These are phyloP conservation scores for Lentinula raphanica DNA, from an alignment of 768 basidiomycete genomes.

Conservation along the genomic window DNA sequence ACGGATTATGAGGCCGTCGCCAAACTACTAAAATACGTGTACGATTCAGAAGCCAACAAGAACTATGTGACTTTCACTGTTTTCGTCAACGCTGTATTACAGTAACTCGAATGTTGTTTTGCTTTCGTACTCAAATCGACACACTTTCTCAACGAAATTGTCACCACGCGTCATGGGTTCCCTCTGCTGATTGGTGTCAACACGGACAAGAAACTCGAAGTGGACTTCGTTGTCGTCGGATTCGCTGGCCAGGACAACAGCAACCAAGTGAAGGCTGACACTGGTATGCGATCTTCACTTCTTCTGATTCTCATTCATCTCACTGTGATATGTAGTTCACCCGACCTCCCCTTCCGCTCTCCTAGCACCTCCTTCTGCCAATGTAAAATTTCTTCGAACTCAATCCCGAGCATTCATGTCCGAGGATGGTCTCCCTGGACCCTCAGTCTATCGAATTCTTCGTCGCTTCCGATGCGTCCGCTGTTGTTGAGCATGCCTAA, in stretches of 20 bases:
- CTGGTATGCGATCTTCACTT: constrained; percentile 28
- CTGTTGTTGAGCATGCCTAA: constrained; percentile 98
- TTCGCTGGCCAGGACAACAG: constrained; percentile 73
- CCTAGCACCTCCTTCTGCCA: constrained; percentile 60
- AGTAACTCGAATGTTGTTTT: constrained; percentile 97
- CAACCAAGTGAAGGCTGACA: constrained; percentile 33
- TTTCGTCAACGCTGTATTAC: constrained; percentile 90
- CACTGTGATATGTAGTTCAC: constrained; percentile 26
- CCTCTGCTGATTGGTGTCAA: constrained; percentile 97
- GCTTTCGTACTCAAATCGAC: constrained; percentile 98
- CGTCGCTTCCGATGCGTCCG: constrained; percentile 94
- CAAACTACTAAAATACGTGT: constrained; percentile 93
- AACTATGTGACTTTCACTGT: constrained; percentile 82
- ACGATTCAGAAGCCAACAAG: constrained; percentile 87
- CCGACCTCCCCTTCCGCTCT: constrained; percentile 50
- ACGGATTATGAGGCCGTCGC: constrained; percentile 98
- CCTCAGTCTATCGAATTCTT: constrained; percentile 99
- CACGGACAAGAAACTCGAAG: constrained; percentile 99
- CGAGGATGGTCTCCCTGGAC: constrained; percentile 96
- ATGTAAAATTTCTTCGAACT: constrained; percentile 81
- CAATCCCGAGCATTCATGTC: constrained; percentile 98
- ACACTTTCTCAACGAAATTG: constrained; percentile 94
- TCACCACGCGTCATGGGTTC: constrained; percentile 93
- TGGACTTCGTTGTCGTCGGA: constrained; percentile 99
- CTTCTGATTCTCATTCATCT: neutral